phyloP scores from a whole-genome alignment of 2,329 filamentous ascomycete species.

The Pyrenophora teres region DNA sequence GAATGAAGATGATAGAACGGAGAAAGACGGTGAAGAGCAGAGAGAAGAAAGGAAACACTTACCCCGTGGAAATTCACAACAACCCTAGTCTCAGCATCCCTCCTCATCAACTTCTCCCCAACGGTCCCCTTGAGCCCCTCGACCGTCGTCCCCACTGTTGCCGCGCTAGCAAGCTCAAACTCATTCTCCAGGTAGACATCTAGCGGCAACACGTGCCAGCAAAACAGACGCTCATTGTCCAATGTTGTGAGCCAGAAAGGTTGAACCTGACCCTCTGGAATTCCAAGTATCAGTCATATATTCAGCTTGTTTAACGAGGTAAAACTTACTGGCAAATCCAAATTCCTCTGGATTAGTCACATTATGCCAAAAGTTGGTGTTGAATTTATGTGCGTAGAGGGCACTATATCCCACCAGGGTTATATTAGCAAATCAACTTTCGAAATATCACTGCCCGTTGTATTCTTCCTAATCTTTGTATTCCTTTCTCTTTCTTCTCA shows the following conservation, averaged over 20 bases:
- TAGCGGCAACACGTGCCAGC: conserved; percentile 87
- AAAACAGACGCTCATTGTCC: conserved; percentile 79
- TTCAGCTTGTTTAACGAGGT: neutral
- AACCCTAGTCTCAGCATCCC: conserved; percentile 57
- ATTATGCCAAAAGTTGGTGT: conserved; percentile 73
- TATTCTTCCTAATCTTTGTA: no score
- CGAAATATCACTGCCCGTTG: no score
- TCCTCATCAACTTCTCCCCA: conserved; percentile 57
- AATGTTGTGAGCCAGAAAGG: conserved; percentile 77
- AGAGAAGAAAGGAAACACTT: conserved; percentile 36
- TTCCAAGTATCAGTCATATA: neutral
- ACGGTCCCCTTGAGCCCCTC: conserved; percentile 55
- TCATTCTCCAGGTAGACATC: conserved; percentile 77
- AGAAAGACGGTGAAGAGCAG: no score
- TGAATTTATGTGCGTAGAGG: conserved; percentile 81
- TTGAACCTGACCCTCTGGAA: conserved; percentile 79
- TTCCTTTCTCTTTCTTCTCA: no score
- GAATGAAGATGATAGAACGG: no score
- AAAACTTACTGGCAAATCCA: conserved; percentile 75
- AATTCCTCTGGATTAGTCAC: conserved; percentile 77
- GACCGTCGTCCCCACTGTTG: conserved; percentile 46
- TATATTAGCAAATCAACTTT: no score
- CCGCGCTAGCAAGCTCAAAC: conserved; percentile 53
- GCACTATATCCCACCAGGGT: conserved; percentile 57
- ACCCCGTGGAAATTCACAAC: conserved; percentile 69